These are phyloP conservation scores for Stylonectria norvegica DNA, from an alignment of 2,329 filamentous ascomycete species.

Conservation along the genomic window DNA sequence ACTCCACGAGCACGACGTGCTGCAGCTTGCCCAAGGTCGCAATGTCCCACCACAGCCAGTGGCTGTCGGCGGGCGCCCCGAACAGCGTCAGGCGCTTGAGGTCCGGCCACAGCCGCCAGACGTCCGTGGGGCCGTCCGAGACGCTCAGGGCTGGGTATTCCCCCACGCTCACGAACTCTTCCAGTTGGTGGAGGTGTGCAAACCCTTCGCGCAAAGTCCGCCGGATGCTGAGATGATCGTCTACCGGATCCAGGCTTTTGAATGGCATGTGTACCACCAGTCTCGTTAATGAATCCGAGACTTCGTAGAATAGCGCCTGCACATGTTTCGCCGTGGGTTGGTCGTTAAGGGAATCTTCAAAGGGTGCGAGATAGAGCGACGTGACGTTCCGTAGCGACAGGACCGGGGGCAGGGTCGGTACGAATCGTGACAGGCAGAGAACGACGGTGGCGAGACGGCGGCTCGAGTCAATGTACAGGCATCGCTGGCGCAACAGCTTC, in stretches of 20 bases:
- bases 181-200: conserved; percentile 38
- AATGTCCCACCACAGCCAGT: conserved; percentile 39
- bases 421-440: conserved; percentile 32
- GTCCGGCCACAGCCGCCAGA: conserved; percentile 44
- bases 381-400: conserved; percentile 35
- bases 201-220: conserved; percentile 45
- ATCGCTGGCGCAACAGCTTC: conserved; percentile 42
- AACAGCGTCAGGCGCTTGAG: conserved; percentile 43
- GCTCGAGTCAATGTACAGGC: conserved; percentile 42
- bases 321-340: conserved; percentile 38
- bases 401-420: conserved; percentile 27
- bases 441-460: conserved; percentile 34
- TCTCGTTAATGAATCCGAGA: conserved; percentile 39
- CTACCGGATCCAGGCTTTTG: conserved; percentile 38
- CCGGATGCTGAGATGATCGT: conserved; percentile 40
- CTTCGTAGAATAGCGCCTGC: conserved; percentile 40
- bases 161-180: conserved; percentile 47
- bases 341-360: conserved; percentile 36
- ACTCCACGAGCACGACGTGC: conserved; percentile 41
- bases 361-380: conserved; percentile 41
- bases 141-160: conserved; percentile 44
- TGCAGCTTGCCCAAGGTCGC: conserved; percentile 36
- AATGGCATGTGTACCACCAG: conserved; percentile 49
- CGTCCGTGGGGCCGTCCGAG: conserved; percentile 31
- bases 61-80: conserved; percentile 35